These are phyloP conservation scores for Microdochium paspali DNA, from an alignment of 2,329 filamentous ascomycete genomes.

Conservation along the genomic window DNA sequence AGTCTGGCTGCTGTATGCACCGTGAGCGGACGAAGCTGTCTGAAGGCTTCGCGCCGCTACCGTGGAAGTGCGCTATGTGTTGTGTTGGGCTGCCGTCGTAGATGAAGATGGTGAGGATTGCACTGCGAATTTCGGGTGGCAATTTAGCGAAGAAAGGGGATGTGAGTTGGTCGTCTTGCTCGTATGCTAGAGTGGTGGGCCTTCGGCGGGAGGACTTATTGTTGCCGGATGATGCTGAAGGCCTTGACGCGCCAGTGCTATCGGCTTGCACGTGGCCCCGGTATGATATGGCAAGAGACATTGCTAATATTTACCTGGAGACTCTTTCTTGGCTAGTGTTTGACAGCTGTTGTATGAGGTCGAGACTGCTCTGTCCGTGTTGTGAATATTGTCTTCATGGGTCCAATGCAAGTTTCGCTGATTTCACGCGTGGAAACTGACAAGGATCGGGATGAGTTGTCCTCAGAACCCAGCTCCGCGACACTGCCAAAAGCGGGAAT, in stretches of 20 bases:
- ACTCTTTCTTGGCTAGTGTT: no score
- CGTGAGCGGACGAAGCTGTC: background rate
- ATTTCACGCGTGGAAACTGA: no score
- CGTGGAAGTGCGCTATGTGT: conserved; percentile 1
- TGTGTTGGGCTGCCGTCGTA: background rate
- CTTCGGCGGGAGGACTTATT: no score
- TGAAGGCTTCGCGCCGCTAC: background rate
- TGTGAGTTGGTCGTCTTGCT: background rate
- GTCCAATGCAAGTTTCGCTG: no score
- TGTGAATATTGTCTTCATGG: background rate
- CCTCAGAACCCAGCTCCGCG: no score
- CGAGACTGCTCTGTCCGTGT: background rate
- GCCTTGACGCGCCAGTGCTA: no score
- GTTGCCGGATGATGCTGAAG: no score
- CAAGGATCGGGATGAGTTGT: no score
- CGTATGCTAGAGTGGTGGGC: background rate
- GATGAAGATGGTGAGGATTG: background rate
- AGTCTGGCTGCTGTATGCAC: background rate
- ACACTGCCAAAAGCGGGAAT: no score
- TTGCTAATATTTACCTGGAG: no score
- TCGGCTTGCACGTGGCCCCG: no score
- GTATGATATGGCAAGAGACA: no score
- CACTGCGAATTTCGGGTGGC: conserved; percentile 1
- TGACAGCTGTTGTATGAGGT: background rate
- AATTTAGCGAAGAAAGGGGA: background rate